phyloP scores from a whole-genome alignment of 164 flowering plant genomes.

The Annona squamosa region DNA sequence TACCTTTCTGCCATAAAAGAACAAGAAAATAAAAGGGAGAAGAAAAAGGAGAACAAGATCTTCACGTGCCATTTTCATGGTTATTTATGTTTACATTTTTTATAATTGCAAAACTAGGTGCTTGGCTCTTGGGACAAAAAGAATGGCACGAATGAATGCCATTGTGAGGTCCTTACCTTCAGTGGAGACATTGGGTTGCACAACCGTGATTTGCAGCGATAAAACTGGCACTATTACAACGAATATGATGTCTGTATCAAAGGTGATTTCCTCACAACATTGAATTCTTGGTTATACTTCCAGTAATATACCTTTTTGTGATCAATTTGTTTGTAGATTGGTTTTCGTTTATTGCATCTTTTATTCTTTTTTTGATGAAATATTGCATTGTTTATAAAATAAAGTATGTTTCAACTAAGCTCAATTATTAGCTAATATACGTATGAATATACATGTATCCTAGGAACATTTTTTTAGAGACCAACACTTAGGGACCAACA shows the following conservation, averaged over 20 bases:
- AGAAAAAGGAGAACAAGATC: neutral
- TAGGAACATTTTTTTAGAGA: no score
- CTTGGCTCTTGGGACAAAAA: slow-evolving; percentile 96
- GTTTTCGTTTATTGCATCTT: no score
- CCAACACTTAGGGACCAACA: no score
- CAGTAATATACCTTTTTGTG: neutral
- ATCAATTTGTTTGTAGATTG: neutral
- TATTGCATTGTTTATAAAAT: no score
- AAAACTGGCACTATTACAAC: slow-evolving; percentile 98
- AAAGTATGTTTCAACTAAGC: no score
- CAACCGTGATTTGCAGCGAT: slow-evolving; percentile 98
- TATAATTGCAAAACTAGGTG: slow-evolving; percentile 39
- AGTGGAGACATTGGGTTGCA: slow-evolving; percentile 96
- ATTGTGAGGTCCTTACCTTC: slow-evolving; percentile 96
- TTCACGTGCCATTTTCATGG: neutral
- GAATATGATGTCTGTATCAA: slow-evolving; percentile 97
- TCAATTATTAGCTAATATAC: no score
- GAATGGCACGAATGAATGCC: slow-evolving; percentile 98
- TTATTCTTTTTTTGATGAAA: no score
- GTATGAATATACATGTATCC: no score
- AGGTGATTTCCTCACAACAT: slow-evolving; percentile 43
- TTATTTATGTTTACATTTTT: neutral
- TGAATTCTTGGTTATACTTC: neutral
- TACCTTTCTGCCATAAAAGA: no score
- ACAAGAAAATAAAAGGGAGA: no score